phyloP scores from a whole-genome alignment of 495 filamentous ascomycete genomes.

The Penicillium psychrofluorescens region DNA sequence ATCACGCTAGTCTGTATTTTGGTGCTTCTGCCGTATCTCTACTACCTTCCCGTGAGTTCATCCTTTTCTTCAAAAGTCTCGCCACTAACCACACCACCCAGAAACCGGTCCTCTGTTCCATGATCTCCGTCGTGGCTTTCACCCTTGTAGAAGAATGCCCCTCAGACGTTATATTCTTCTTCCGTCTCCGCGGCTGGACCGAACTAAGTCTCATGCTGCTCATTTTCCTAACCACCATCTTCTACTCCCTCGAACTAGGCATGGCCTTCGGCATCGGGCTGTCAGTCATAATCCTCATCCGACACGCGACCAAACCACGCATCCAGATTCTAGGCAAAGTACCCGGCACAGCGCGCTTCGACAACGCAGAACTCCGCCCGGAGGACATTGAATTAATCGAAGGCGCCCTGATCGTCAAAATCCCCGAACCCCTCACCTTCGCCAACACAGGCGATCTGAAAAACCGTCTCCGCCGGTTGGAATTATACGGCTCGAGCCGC shows the following conservation, averaged over 20 bases:
- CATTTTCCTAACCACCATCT: conserved; percentile 87
- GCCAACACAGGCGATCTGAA: conserved; percentile 94
- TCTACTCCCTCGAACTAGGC: conserved; percentile 78
- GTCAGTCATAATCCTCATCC: conserved; percentile 81
- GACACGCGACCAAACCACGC: conserved; percentile 79
- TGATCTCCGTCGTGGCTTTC: conserved; percentile 94
- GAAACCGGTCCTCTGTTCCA: conserved; percentile 89
- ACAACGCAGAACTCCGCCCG: conserved; percentile 77
- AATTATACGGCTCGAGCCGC: conserved; percentile 75
- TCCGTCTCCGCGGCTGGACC: conserved; percentile 71
- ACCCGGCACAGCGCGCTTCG: conserved; percentile 72
- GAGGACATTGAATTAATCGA: conserved; percentile 80
- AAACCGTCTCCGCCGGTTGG: conserved; percentile 70
- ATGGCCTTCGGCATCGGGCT: conserved; percentile 87
- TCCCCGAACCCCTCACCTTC: conserved; percentile 93
- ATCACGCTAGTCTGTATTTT: conserved; percentile 75
- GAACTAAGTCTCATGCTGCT: conserved; percentile 82
- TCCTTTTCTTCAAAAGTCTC: not conserved
- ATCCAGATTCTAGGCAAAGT: conserved; percentile 96
- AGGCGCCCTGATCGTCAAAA: conserved; percentile 90
- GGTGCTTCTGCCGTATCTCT: conserved; percentile 82
- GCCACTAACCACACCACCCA: conserved; percentile 17
- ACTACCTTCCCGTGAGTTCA: conserved; percentile 77
- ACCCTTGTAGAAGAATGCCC: conserved; percentile 94
- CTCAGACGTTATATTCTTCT: conserved; percentile 84